Evolutionary conservation across 2,329 filamentous ascomycete species (phyloP), one percentile per base, ranked within the genome.

Genomic region (Colletotrichum liaoningense): DNA sequence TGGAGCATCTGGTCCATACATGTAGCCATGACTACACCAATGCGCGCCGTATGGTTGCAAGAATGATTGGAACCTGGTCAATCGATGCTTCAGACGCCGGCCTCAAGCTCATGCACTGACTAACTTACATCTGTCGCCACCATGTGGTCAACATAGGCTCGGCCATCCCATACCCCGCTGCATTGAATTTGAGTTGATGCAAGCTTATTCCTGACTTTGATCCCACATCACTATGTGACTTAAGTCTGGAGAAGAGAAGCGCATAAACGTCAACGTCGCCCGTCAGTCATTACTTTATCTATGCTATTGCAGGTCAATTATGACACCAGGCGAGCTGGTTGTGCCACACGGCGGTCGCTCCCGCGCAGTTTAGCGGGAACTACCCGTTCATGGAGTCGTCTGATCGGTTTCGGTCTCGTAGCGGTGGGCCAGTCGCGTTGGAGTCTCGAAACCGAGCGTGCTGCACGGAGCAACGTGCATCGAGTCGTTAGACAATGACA

Each of bases 321-420:
- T 22, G 26, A n/a, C 28, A 9, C 4, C 28, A 19, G 28, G 9
- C 28, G 38, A 7, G 19, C n/a, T 19, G 56, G 28, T 5, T 19
- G 26, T 58, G 38, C 16, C 38, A 42, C 28, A n/a, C 55, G 26
- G 16, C 56, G 55, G 65, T 62, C 56, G 38, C 46, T 67, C 65
- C 65, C 55, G 64, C 38, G 8, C 7, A 33, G 6, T 30, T 1
- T 35, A 24, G 38, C 46, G 22, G 33, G 26, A 24, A 33, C 54
- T 54, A 49, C 63, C 22, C 28, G 42, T 8, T 35, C 8, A 11
- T 22, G n/a, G 16, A 5, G 7, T 26, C 33, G 7, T 54, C 28
- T n/a, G 38, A 52, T 69, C 67, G 63, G 56, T 60, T 54, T 71
- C 68, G 68, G 35, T 71, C 38, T 71, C 63, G 68, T 28, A 67